These are phyloP conservation scores for Avena sativa DNA, from an alignment of 176 grass and related monocot genomes.

Conservation along the genomic window DNA sequence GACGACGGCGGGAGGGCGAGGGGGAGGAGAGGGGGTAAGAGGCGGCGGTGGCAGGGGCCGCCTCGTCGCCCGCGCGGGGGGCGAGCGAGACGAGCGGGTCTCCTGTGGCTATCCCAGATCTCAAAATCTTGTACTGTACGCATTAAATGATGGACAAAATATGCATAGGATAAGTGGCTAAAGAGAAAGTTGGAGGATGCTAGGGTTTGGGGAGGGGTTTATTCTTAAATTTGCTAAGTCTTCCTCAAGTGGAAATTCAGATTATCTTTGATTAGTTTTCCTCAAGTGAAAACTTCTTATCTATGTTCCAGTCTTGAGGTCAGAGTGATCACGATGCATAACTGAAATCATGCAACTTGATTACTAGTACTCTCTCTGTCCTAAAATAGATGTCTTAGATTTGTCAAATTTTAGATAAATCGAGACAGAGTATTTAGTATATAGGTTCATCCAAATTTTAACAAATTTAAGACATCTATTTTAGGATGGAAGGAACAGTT, in stretches of 20 bases:
- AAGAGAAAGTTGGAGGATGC: slow-evolving; percentile 7
- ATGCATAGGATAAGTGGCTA: slow-evolving; percentile 25
- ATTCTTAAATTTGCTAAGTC: not conserved
- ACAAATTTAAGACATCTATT: too few relatives aligned
- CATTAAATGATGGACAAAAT: slow-evolving; percentile 9
- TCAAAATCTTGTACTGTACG: not conserved
- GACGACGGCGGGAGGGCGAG: too few relatives aligned
- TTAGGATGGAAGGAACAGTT: too few relatives aligned
- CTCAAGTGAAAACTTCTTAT: not conserved
- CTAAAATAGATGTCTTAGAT: too few relatives aligned
- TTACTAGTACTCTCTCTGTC: not conserved
- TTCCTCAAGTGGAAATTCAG: not conserved
- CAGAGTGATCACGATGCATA: not conserved
- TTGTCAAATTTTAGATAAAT: too few relatives aligned
- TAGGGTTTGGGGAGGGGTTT: not conserved
- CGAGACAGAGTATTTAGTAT: too few relatives aligned
- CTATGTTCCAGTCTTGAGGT: not conserved
- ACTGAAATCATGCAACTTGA: not conserved
- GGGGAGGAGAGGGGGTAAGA: too few relatives aligned
- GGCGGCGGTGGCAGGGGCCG: too few relatives aligned
- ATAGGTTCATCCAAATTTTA: too few relatives aligned
- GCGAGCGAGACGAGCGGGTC: too few relatives aligned
- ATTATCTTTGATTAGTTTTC: not conserved
- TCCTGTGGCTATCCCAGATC: too few relatives aligned
- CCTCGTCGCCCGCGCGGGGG: too few relatives aligned